Conservation (phyloP, 169 alveolate species). For the Besnoitia besnoiti region DNA sequence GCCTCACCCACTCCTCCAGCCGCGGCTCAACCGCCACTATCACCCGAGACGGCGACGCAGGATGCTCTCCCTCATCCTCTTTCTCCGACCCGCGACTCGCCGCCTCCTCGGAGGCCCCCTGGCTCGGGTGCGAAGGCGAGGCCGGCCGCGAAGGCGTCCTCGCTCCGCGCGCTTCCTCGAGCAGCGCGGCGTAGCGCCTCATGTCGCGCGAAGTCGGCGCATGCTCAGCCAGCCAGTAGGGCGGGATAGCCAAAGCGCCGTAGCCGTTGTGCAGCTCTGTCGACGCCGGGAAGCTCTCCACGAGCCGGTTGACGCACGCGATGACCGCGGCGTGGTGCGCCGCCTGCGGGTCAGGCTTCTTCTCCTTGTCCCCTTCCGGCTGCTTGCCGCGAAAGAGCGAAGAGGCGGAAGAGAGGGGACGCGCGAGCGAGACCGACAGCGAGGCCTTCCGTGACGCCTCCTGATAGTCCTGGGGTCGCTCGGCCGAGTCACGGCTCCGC, state of each 20-base stretch:
- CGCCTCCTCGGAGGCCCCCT: not conserved
- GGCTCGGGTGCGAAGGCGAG: no score
- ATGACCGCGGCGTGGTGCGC: constrained; percentile 24
- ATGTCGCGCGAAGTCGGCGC: constrained; percentile 1
- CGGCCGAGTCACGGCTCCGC: no score
- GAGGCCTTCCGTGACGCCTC: no score
- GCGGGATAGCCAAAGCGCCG: constrained; percentile 40
- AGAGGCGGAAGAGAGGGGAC: no score
- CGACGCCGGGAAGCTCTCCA: constrained; percentile 30
- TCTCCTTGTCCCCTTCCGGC: not conserved
- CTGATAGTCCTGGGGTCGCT: no score
- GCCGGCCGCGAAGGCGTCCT: not conserved
- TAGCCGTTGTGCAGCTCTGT: constrained; percentile 60
- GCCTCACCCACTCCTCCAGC: not conserved
- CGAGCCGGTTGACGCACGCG: constrained; percentile 23
- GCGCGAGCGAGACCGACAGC: no score
- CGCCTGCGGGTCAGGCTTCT: constrained; percentile 1
- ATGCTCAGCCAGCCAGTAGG: constrained; percentile 35
- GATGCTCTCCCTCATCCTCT: not conserved
- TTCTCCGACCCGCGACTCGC: no score
- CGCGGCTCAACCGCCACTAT: not conserved
- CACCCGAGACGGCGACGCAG: not conserved
- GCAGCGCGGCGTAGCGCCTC: not conserved
- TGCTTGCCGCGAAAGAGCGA: no score
- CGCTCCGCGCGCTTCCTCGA: not conserved